Evolutionary conservation across 257 asterid genomes (phyloP).

Genomic region (Solanum pennellii): DNA sequence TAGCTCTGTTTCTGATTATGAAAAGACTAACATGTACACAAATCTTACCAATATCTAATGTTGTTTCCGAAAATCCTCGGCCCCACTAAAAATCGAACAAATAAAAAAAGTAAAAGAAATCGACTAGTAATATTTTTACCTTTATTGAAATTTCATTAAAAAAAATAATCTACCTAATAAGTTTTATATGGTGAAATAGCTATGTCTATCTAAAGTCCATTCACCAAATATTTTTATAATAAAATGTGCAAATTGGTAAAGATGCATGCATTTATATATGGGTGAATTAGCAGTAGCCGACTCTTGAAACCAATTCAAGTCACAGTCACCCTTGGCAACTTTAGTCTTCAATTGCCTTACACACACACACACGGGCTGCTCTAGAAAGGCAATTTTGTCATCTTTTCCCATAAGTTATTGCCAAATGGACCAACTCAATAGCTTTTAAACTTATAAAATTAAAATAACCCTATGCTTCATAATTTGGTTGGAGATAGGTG

Average conservation of each 20-base stretch:
- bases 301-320: neutral
- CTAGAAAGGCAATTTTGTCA: neutral
- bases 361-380: neutral
- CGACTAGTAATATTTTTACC: neutral
- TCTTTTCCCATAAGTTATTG: neutral
- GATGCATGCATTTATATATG: neutral
- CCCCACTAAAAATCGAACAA: no score
- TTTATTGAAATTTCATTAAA: neutral
- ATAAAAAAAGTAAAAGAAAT: no score
- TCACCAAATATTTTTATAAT: neutral
- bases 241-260: neutral
- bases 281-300: neutral
- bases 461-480: neutral
- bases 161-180: neutral
- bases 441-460: neutral
- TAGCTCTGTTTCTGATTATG: no score
- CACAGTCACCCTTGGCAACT: neutral
- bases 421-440: neutral
- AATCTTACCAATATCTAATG: neutral
- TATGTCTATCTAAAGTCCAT: neutral
- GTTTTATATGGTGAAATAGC: neutral
- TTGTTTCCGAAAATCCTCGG: rapidly evolving
- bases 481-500: neutral
- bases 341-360: neutral
- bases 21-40: no score